A percentile compares a stretch with the other conserved stretches of the same genome.
These are phyloP conservation scores for Stenocarpella maydis DNA, from an alignment of 2,329 filamentous ascomycete species.

Conservation along the genomic window DNA sequence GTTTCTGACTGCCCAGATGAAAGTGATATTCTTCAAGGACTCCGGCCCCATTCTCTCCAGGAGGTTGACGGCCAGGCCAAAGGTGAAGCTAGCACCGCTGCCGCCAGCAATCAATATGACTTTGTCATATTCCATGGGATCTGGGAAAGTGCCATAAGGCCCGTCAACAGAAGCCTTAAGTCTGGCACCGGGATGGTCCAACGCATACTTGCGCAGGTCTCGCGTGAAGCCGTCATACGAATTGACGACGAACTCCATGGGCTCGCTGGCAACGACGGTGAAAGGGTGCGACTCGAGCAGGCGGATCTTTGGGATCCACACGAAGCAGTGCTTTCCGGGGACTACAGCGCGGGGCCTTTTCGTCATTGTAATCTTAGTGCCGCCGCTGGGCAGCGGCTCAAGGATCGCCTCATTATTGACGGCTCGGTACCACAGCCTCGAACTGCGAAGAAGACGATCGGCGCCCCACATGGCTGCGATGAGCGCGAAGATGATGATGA, in stretches of 20 bases:
- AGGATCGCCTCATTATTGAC: conserved; percentile 61
- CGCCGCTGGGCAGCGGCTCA: conserved; percentile 61
- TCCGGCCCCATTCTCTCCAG: conserved; percentile 51
- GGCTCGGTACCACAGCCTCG: conserved; percentile 53
- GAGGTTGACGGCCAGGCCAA: conserved; percentile 57
- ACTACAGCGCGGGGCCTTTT: conserved; percentile 56
- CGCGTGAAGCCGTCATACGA: conserved; percentile 67
- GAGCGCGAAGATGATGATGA: conserved; percentile 52
- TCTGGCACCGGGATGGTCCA: conserved; percentile 55
- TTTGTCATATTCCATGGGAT: conserved; percentile 61
- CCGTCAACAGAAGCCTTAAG: conserved; percentile 65
- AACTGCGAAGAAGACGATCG: conserved; percentile 59
- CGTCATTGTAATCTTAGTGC: conserved; percentile 61
- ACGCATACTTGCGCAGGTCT: conserved; percentile 61
- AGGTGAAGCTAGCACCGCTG: conserved; percentile 67
- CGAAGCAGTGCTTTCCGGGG: conserved; percentile 68
- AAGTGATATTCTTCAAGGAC: conserved; percentile 51
- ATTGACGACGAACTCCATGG: conserved; percentile 66
- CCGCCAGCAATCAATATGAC: conserved; percentile 68
- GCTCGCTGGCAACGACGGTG: conserved; percentile 62
- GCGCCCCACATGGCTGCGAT: conserved; percentile 57
- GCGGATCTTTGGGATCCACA: conserved; percentile 69
- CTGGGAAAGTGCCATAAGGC: conserved; percentile 64
- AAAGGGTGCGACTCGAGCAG: conserved; percentile 69
- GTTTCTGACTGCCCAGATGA: conserved; percentile 58